phyloP scores from a whole-genome alignment of 176 grass and related monocot genomes.

The Aegilops speltoides region DNA sequence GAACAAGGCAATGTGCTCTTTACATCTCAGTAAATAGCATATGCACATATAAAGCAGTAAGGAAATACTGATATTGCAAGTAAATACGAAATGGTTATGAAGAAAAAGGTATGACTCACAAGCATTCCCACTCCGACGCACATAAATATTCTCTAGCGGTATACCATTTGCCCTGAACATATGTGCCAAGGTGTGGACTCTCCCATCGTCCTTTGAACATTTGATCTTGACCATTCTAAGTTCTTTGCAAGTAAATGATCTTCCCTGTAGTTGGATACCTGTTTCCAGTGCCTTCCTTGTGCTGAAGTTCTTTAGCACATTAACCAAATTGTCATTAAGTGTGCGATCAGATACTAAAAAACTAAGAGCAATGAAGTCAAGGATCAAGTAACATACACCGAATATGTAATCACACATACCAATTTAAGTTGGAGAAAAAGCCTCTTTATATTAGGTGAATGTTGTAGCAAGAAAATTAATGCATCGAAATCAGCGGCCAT shows the following conservation, averaged over 20 bases:
- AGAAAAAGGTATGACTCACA: too few relatives aligned
- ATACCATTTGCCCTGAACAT: conserved; percentile 20
- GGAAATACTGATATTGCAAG: not conserved
- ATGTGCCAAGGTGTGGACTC: conserved; percentile 16
- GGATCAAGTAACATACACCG: not conserved
- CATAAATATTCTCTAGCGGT: conserved; percentile 13
- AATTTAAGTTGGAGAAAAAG: conserved; percentile 23
- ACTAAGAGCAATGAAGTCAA: not conserved
- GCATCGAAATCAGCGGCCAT: conserved; percentile 9
- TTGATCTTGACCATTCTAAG: conserved; percentile 32
- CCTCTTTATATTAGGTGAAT: conserved; percentile 22
- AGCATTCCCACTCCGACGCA: not conserved
- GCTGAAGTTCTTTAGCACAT: not conserved
- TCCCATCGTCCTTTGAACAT: conserved; percentile 3
- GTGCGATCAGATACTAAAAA: not conserved
- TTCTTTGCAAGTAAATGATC: conserved; percentile 13
- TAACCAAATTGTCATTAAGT: not conserved
- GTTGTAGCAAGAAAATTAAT: conserved; percentile 28
- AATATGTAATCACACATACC: conserved; percentile 3
- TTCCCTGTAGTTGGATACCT: not conserved
- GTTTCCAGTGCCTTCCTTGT: not conserved
- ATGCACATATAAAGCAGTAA: not conserved
- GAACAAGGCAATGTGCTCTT: not conserved
- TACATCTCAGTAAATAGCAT: not conserved
- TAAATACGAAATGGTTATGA: not conserved